Base-by-base conservation (phyloP, 2,329 filamentous ascomycete genomes). In the Aspergillus fijiensis region DNA sequence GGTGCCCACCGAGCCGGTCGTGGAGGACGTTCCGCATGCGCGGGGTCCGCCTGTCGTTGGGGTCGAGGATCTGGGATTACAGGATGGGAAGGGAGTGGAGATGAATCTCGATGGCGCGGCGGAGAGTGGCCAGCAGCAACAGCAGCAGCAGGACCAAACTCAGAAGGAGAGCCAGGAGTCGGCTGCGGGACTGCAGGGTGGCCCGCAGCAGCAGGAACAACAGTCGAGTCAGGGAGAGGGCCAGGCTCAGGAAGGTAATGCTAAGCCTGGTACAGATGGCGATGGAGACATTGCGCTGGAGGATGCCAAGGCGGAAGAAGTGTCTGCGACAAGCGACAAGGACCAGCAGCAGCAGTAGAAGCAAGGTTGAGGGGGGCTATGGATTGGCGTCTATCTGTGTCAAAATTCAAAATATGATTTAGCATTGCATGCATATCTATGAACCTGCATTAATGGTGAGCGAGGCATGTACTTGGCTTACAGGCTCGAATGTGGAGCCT, bases 41-140 rank as follows among this genome's bases (percentile, higher is more conserved):
- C 84, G 92, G 47, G 94, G 94, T 0, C 95, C 95, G 0, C 87
- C 91, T 31, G 84, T 91, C 67, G 89, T 98, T 54, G 94, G 93
- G 4, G 87, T 92, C 60, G 87, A 91, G 67, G 95, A 99, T 72
- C 89, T 91, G 65, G 95, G 95, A 0, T 87, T 90, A 10, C 93
- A 91, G 75, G 79, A 76, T 57, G 79, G 79, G n/a, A 76, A 76
- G 59, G 77, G 77, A 2, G 70, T 80, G n/a, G 70, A 79, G 60
- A 73, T 80, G 72, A 70, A 68, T 3, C 72, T 80, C 31, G 63
- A 65, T 9, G 61, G 56, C 55, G 55, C 51, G 6, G 39, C 14
- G 2, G 39, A 9, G 14, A 19, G 16, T 19, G 53, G 61, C 27
- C 49, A 52, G 11, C 35, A 51, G 19, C 39, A 27, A 5, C 11